These are phyloP conservation scores for Leptographium radiaticola DNA, from an alignment of 2,329 filamentous ascomycete species.

Conservation along the genomic window DNA sequence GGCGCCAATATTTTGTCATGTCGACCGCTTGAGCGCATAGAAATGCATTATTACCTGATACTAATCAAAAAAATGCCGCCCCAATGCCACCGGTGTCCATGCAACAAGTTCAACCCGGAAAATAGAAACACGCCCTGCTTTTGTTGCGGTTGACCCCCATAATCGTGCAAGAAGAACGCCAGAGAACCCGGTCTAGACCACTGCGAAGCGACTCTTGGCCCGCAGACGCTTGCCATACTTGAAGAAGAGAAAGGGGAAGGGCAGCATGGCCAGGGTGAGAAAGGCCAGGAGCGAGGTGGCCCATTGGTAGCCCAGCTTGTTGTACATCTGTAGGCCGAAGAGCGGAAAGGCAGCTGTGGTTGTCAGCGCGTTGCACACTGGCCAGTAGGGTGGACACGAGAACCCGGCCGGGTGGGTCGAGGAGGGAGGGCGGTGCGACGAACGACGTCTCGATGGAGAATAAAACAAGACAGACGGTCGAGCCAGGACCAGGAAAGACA, in stretches of 20 bases:
- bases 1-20: neutral
- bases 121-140: neutral
- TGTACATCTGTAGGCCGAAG: conserved; percentile 63
- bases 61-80: neutral
- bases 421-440: neutral
- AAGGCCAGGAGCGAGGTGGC: conserved; percentile 49
- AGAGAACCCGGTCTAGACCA: conserved; percentile 1
- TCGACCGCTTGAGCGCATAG: neutral
- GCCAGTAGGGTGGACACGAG: neutral
- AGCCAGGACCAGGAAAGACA: neutral
- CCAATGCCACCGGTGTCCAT: neutral
- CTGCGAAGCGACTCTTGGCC: conserved; percentile 40
- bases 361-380: neutral
- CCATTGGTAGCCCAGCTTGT: conserved; percentile 57
- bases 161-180: neutral
- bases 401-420: neutral
- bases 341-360: conserved; percentile 56
- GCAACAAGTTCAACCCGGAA: neutral
- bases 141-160: neutral
- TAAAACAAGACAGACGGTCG: neutral
- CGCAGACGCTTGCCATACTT: conserved; percentile 45
- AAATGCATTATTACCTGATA: neutral
- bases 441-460: neutral
- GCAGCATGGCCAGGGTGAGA: conserved; percentile 46
- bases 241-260: conserved; percentile 53